Conservation (phyloP, 2,329 filamentous ascomycete species). For the Aspergillus neoniger region DNA sequence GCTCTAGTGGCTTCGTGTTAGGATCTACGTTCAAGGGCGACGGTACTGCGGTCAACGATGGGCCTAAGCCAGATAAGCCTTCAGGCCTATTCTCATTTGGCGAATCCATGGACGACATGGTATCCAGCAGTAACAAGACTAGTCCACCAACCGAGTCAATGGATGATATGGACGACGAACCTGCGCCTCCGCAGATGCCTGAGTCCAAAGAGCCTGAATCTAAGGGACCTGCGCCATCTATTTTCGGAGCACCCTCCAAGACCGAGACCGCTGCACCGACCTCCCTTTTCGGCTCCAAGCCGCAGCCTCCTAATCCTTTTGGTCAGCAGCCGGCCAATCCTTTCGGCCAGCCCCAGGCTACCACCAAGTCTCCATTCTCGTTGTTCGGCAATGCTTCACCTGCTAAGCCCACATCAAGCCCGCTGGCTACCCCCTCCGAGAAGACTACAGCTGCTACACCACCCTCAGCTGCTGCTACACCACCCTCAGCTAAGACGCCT, state of each 20-base stretch:
- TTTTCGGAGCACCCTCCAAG: conserved; percentile 32
- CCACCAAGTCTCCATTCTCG: conserved; percentile 34
- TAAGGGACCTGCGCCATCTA: conserved; percentile 21
- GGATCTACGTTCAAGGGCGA: conserved; percentile 50
- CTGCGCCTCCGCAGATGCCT: conserved; percentile 26
- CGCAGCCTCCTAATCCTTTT: background rate
- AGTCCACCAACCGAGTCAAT: conserved; percentile 39
- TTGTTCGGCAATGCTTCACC: conserved; percentile 30
- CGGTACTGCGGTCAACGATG: conserved; percentile 42
- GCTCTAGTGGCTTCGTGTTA: conserved; percentile 41
- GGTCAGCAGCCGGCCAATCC: conserved; percentile 11
- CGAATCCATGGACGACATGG: conserved; percentile 42
- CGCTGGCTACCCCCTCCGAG: conserved; percentile 36
- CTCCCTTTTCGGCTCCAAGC: conserved; percentile 16
- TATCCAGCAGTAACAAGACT: conserved; percentile 36
- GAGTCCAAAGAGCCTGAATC: conserved; percentile 25
- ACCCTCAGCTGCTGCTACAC: conserved; percentile 33
- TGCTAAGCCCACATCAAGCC: conserved; percentile 28
- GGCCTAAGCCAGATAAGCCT: conserved; percentile 40
- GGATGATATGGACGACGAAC: conserved; percentile 39
- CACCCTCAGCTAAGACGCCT: conserved; percentile 38
- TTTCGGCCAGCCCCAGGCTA: conserved; percentile 27
- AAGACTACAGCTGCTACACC: conserved; percentile 32
- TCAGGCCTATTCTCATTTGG: conserved; percentile 43
- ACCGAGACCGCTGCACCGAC: conserved; percentile 28